Conservation (phyloP, 768 basidiomycete species). For the Phaeotremella fagi region DNA sequence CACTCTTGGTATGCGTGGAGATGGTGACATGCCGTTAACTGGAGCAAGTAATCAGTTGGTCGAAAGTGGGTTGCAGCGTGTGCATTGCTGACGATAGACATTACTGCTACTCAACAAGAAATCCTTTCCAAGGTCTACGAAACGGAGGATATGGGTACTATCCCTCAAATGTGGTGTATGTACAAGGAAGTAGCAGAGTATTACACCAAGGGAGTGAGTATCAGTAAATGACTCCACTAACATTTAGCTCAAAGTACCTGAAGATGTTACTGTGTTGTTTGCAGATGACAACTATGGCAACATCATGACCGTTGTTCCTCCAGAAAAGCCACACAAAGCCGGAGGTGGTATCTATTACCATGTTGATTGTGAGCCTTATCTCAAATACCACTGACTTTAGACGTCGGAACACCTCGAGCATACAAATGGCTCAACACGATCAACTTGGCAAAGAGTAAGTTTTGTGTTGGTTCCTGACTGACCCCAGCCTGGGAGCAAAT, state of each 20-base stretch:
- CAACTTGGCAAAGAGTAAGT: slow-evolving; percentile 51
- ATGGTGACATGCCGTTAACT: slow-evolving; percentile 47
- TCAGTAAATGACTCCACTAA: too few relatives aligned
- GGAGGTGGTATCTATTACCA: slow-evolving; percentile 71
- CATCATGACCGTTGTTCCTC: slow-evolving; percentile 59
- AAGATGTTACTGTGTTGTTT: slow-evolving; percentile 14
- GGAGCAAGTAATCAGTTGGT: slow-evolving; percentile 23
- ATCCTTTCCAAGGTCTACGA: slow-evolving; percentile 58
- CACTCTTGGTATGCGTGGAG: slow-evolving; percentile 67
- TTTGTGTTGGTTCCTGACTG: background rate
- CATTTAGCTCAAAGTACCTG: slow-evolving; percentile 30
- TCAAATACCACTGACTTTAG: background rate
- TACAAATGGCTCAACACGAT: slow-evolving; percentile 66
- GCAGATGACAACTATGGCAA: slow-evolving; percentile 75
- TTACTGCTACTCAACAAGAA: slow-evolving; percentile 60
- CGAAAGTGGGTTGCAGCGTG: slow-evolving; percentile 14
- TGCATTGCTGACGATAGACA: slow-evolving; percentile 51
- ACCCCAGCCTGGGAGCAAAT: slow-evolving; percentile 63
- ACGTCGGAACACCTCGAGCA: slow-evolving; percentile 62
- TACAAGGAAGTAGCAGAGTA: slow-evolving; percentile 64
- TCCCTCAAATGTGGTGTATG: slow-evolving; percentile 63
- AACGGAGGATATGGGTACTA: slow-evolving; percentile 45
- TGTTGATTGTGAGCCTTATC: slow-evolving; percentile 43
- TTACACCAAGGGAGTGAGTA: slow-evolving; percentile 48
- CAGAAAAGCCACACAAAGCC: slow-evolving; percentile 57